Conservation (phyloP, 352 stramenopile genomes). For the Phytophthora citricola region DNA sequence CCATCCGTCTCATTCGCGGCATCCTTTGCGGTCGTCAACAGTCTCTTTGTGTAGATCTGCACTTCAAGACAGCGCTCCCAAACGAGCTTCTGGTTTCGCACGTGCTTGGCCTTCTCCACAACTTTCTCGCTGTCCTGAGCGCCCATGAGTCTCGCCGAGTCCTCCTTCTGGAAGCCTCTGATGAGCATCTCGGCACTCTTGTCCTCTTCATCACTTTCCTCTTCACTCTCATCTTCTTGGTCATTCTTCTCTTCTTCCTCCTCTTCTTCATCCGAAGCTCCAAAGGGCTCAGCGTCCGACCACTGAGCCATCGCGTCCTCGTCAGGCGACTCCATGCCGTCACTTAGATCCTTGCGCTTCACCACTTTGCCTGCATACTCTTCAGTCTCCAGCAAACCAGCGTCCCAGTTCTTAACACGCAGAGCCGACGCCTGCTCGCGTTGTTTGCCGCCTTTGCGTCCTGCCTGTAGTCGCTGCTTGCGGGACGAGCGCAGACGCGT, state of each 20-base stretch:
- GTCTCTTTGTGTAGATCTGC: slow-evolving; percentile 87
- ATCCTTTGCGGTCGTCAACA: slow-evolving; percentile 63
- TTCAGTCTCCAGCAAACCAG: slow-evolving; percentile 49
- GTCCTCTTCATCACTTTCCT: slow-evolving; percentile 50
- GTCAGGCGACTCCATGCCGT: slow-evolving; percentile 61
- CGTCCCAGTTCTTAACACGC: slow-evolving; percentile 83
- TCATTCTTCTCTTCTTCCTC: slow-evolving; percentile 48
- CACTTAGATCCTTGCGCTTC: slow-evolving; percentile 63
- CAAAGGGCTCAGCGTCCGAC: slow-evolving; percentile 87
- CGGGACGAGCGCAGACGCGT: slow-evolving; percentile 54
- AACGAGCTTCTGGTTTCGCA: slow-evolving; percentile 85
- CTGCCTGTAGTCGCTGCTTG: slow-evolving; percentile 63
- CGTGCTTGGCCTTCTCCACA: slow-evolving; percentile 78
- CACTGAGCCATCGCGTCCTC: slow-evolving; percentile 80
- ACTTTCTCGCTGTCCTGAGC: slow-evolving; percentile 81
- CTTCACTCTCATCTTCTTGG: slow-evolving; percentile 38
- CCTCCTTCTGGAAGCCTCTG: slow-evolving; percentile 77
- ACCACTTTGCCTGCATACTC: slow-evolving; percentile 85
- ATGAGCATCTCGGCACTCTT: slow-evolving; percentile 82
- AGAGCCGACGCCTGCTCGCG: slow-evolving; percentile 66
- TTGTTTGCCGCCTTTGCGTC: slow-evolving; percentile 31
- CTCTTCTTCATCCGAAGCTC: slow-evolving; percentile 61
- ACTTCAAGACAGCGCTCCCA: slow-evolving; percentile 87
- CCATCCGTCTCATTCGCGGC: slow-evolving; percentile 26
- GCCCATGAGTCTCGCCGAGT: slow-evolving; percentile 77